These are phyloP conservation scores for Termitomyces sp. DNA, from an alignment of 768 basidiomycete species.

Conservation along the genomic window DNA sequence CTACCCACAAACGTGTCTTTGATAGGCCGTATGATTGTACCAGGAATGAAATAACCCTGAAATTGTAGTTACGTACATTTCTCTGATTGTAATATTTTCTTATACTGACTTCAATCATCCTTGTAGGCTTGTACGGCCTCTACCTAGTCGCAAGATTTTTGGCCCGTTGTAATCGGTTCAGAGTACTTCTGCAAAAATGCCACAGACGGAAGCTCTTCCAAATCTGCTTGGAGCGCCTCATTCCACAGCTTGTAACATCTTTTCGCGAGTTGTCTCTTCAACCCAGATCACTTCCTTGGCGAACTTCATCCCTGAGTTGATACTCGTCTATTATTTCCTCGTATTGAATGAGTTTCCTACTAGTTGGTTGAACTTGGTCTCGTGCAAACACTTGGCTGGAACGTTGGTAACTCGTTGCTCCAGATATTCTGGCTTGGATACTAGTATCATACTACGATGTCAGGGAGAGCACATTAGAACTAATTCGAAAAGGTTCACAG, in stretches of 20 bases:
- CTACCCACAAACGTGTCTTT: slow-evolving; percentile 7
- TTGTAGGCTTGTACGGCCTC: too few relatives aligned
- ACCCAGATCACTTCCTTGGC: neutral
- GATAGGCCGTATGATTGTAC: neutral
- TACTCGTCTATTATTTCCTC: neutral
- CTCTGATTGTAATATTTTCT: too few relatives aligned
- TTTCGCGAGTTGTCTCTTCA: neutral
- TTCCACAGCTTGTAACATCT: neutral
- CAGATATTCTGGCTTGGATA: neutral
- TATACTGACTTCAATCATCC: too few relatives aligned
- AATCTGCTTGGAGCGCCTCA: neutral
- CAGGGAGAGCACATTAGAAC: neutral
- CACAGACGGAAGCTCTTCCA: neutral
- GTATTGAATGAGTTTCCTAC: neutral
- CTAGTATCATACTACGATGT: neutral
- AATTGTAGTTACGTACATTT: too few relatives aligned
- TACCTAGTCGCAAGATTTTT: too few relatives aligned
- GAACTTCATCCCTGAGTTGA: neutral
- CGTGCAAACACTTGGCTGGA: too few relatives aligned
- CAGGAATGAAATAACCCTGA: neutral
- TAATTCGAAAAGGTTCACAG: too few relatives aligned
- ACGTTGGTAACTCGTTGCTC: neutral
- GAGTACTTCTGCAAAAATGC: too few relatives aligned
- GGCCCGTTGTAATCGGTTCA: too few relatives aligned
- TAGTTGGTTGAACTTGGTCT: slow-evolving; percentile 6